These are phyloP conservation scores for Phytophthora macrochlamydospora DNA, from an alignment of 352 stramenopile species.

Conservation along the genomic window DNA sequence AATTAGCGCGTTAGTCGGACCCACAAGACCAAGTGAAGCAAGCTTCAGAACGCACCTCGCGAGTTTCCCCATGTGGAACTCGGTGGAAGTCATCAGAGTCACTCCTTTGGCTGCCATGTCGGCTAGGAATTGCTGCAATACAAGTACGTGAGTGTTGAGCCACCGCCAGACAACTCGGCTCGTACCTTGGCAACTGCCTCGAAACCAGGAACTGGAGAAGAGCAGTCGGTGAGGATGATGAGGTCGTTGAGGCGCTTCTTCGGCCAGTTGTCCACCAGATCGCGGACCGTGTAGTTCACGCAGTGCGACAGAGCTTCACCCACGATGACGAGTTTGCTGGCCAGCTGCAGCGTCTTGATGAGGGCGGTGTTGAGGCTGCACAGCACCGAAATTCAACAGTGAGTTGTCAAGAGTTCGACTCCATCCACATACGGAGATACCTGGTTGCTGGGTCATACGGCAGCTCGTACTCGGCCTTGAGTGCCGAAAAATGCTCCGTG, in stretches of 20 bases:
- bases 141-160: neutral
- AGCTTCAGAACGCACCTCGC: neutral
- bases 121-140: slow-evolving; percentile 48
- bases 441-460: slow-evolving; percentile 55
- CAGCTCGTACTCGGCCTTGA: slow-evolving; percentile 91
- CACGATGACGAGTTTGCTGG: slow-evolving; percentile 85
- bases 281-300: slow-evolving; percentile 94
- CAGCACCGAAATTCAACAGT: neutral
- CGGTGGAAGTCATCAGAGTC: slow-evolving; percentile 49
- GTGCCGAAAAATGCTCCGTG: slow-evolving; percentile 95
- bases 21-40: neutral
- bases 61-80: slow-evolving; percentile 26
- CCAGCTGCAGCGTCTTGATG: slow-evolving; percentile 56
- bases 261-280: slow-evolving; percentile 88
- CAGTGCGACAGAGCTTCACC: slow-evolving; percentile 95
- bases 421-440: slow-evolving; percentile 13
- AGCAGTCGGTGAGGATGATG: slow-evolving; percentile 69
- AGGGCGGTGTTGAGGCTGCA: slow-evolving; percentile 67
- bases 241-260: slow-evolving; percentile 58
- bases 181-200: slow-evolving; percentile 53
- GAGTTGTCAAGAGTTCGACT: slow-evolving; percentile 18
- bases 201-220: slow-evolving; percentile 63
- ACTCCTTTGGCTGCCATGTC: slow-evolving; percentile 58
- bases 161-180: neutral
- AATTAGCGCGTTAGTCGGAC: neutral